Conservation (phyloP, 768 basidiomycete species). For the Leucocoprinus sp. region DNA sequence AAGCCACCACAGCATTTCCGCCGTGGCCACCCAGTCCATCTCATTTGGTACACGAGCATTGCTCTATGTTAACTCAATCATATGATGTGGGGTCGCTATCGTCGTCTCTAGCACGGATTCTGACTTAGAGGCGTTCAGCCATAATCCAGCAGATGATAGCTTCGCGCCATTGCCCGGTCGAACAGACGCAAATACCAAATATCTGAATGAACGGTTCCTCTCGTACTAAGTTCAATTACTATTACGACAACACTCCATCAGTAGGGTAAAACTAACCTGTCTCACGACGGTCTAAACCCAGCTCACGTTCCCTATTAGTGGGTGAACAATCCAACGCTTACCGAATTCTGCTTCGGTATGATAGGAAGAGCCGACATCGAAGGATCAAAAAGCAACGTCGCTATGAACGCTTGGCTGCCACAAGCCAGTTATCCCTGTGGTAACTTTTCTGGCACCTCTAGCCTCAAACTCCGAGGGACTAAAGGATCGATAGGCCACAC, state of each 20-base stretch:
- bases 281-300: constrained; percentile 80
- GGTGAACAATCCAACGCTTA: constrained; percentile 79
- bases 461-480: constrained; percentile 71
- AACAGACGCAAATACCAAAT: constrained; percentile 77
- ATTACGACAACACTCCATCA: constrained; percentile 68
- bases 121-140: constrained; percentile 80
- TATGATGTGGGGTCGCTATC: constrained; percentile 62
- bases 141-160: constrained; percentile 81
- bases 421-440: constrained; percentile 77
- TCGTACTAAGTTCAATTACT: constrained; percentile 78
- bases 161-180: constrained; percentile 72
- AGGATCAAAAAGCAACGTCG: constrained; percentile 79
- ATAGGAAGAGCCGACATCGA: constrained; percentile 79
- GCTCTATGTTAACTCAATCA: constrained; percentile 60
- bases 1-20: constrained; percentile 48
- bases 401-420: constrained; percentile 80
- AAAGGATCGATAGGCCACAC: constrained; percentile 81
- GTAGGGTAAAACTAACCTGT: constrained; percentile 85
- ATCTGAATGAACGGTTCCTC: constrained; percentile 80
- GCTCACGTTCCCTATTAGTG: constrained; percentile 72
- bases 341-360: constrained; percentile 75
- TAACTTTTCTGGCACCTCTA: constrained; percentile 77
- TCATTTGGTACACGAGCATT: constrained; percentile 65
- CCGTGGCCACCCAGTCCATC: constrained; percentile 37
- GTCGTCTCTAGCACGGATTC: constrained; percentile 72